Evolutionary conservation across 176 grass and related monocot species (phyloP), one percentile per base, ranked within the genome.

Genomic region (Lolium rigidum): DNA sequence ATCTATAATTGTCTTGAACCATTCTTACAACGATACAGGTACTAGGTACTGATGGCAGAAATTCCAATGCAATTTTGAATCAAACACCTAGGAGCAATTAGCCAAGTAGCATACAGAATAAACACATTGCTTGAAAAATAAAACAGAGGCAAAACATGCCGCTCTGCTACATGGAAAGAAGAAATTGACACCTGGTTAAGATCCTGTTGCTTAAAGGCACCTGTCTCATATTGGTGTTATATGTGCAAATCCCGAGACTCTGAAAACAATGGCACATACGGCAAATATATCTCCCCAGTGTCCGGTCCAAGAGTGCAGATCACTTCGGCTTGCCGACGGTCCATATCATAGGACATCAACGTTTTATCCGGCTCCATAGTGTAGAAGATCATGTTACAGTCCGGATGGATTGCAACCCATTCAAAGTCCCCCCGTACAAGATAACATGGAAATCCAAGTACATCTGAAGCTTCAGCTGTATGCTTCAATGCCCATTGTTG

Each of bases 301-400:
- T 75, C 72, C 3, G 14, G 2, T 26, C 72, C 47, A 75, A 75
- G 72, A 26, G 2, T 51, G 72, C 72, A 51, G 46, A 75, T 51
- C 72, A 9, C 46, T 51, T 75, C 22, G 72, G 51, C 22, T 9
- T 51, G 22, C 21, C 12, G 72, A 75, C 72, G 46, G 47, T 75
- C 72, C 47, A 75, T 75, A 51, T 75, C 22, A 9, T 75, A 52
- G 72, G 72, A 75, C 72, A 28, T 74, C 46, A 74, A 28, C 5
- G 70, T 74, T 74, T 49, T 74, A 24, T 7, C 44, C 70, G 18
- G 47, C 39, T 14, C 10, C 46, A 49, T 6, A 16, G n/a, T 49
- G 70, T 51, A 51, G 14, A 74, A 51, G 22, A 75, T 75, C 72
- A 51, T 51, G 47, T 75, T 75, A 51, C 47, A 5, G 21, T 75